These are phyloP conservation scores for Endocarpon pusillum DNA, from an alignment of 495 filamentous ascomycete genomes.

Conservation along the genomic window DNA sequence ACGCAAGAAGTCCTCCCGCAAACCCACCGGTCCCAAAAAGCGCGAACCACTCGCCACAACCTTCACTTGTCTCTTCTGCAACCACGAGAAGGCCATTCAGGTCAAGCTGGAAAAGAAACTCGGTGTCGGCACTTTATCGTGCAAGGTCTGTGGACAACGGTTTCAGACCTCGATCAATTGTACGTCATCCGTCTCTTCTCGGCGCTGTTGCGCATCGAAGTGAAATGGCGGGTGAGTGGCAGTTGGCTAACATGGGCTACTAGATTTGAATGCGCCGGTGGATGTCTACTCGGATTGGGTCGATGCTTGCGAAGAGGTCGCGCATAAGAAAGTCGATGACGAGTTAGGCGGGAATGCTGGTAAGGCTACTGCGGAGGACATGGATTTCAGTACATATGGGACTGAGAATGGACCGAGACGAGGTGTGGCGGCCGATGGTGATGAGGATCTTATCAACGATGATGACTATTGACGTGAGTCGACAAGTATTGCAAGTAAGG, in stretches of 20 bases:
- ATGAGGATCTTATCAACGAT: slow-evolving; percentile 16
- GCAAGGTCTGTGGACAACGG: slow-evolving; percentile 82
- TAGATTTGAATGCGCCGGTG: slow-evolving; percentile 74
- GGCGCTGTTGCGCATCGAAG: background rate
- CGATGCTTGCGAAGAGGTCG: slow-evolving; percentile 78
- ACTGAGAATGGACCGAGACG: background rate
- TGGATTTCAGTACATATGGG: slow-evolving; percentile 2
- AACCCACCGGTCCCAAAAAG: slow-evolving; percentile 43
- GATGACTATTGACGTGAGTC: slow-evolving; percentile 7
- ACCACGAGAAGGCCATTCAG: slow-evolving; percentile 79
- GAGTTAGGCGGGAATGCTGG: too few relatives aligned
- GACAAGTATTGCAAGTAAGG: too few relatives aligned
- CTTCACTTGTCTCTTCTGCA: slow-evolving; percentile 97
- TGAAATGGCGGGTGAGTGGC: slow-evolving; percentile 1
- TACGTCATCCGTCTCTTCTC: slow-evolving; percentile 26
- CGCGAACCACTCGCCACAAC: slow-evolving; percentile 70
- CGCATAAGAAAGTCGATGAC: slow-evolving; percentile 40
- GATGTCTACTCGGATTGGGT: slow-evolving; percentile 98
- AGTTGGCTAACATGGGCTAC: slow-evolving; percentile 2
- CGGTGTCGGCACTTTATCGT: slow-evolving; percentile 65
- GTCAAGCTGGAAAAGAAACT: slow-evolving; percentile 86
- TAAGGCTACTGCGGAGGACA: background rate
- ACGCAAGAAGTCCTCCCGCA: slow-evolving; percentile 83
- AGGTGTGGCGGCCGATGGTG: slow-evolving; percentile 10
- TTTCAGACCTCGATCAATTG: slow-evolving; percentile 90